These are phyloP conservation scores for Puccinia triticina DNA, from an alignment of 1,284 basidiomycete species.

Conservation along the genomic window DNA sequence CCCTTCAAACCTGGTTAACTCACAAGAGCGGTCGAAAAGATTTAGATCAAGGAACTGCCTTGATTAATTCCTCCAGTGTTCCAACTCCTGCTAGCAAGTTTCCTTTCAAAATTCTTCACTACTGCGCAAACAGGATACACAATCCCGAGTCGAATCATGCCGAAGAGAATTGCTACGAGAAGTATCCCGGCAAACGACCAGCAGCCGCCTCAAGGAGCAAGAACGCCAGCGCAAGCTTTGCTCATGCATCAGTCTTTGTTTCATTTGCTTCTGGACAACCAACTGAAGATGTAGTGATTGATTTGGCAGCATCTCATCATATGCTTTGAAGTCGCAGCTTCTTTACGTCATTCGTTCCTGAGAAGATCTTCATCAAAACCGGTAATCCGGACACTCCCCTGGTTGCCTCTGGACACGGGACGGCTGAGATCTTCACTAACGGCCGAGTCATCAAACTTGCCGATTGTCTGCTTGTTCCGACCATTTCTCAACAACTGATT, in stretches of 20 bases:
- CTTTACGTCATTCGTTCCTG: not conserved
- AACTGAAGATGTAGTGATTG: not conserved
- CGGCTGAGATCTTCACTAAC: not conserved
- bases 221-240: not conserved
- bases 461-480: not conserved
- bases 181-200: not conserved
- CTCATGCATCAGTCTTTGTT: not conserved
- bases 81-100: not conserved
- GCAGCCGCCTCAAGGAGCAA: not conserved
- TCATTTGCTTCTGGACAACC: not conserved
- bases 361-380: not conserved
- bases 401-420: not conserved
- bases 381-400: not conserved
- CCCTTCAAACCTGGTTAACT: not conserved
- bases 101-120: not conserved
- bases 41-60: not conserved
- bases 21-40: not conserved
- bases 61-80: not conserved
- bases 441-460: not conserved
- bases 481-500: not conserved
- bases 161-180: not conserved
- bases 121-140: not conserved
- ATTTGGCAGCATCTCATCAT: slow-evolving; percentile 1
- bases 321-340: not conserved
- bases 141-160: not conserved